Conservation (phyloP, 148 eudicot species). For the Euryodendron excelsum region DNA sequence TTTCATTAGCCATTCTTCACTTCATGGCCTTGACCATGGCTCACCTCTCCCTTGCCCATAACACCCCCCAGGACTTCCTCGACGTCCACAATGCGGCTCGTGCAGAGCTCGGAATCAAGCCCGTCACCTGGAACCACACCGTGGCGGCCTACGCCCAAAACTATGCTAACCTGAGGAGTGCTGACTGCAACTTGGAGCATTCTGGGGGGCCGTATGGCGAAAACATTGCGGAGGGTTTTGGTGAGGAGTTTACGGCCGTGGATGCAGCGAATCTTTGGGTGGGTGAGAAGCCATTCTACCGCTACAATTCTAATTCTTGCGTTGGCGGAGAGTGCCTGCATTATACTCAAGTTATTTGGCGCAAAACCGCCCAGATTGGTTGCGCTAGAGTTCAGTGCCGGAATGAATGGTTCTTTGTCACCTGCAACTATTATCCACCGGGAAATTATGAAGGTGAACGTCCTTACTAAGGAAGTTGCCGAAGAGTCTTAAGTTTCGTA, state of each 20-base stretch:
- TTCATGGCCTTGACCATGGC: constrained; percentile 12
- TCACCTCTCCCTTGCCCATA: constrained; percentile 17
- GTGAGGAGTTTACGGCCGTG: constrained; percentile 25
- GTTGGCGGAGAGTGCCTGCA: constrained; percentile 37
- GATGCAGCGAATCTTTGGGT: constrained; percentile 39
- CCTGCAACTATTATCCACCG: constrained; percentile 53
- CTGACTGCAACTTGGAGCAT: constrained; percentile 39
- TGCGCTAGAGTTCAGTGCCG: constrained; percentile 47
- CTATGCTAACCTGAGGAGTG: constrained; percentile 33
- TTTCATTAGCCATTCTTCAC: constrained; percentile 4
- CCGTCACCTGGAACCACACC: constrained; percentile 44
- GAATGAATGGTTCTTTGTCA: constrained; percentile 41
- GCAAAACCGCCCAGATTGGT: constrained; percentile 34
- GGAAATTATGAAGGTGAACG: constrained; percentile 45
- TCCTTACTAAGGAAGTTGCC: constrained; percentile 34
- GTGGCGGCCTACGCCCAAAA: constrained; percentile 37
- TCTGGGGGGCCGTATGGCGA: constrained; percentile 21
- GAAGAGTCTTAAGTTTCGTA: background rate
- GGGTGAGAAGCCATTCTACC: constrained; percentile 25
- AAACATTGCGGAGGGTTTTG: constrained; percentile 28
- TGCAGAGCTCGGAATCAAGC: constrained; percentile 16
- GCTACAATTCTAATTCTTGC: constrained; percentile 33
- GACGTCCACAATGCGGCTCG: constrained; percentile 49
- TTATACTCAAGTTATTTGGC: constrained; percentile 62
- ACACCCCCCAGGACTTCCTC: constrained; percentile 26